phyloP scores from a whole-genome alignment of 768 basidiomycete species.

The Rhizopogon salebrosus region DNA sequence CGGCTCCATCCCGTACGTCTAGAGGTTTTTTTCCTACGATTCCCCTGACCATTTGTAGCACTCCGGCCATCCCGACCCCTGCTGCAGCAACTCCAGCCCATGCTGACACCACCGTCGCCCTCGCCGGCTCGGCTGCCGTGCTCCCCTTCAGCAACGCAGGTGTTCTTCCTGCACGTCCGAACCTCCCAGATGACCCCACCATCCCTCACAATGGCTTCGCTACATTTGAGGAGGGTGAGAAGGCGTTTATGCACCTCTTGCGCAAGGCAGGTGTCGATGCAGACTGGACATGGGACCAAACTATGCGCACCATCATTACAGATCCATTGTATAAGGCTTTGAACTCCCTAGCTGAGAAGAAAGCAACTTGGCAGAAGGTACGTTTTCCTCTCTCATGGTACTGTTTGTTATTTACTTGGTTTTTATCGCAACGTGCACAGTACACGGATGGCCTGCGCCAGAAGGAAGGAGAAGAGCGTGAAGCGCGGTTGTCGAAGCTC shows the following conservation, averaged over 20 bases:
- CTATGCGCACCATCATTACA: constrained; percentile 96
- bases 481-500: constrained; percentile 76
- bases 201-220: constrained; percentile 88
- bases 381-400: constrained; percentile 13
- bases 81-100: constrained; percentile 39
- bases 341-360: constrained; percentile 91
- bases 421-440: constrained; percentile 24
- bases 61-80: constrained; percentile 40
- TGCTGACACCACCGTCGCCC: constrained; percentile 39
- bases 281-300: constrained; percentile 96
- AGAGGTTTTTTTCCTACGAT: background rate
- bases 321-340: constrained; percentile 96
- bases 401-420: background rate
- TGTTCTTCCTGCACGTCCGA: constrained; percentile 67
- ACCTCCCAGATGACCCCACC: constrained; percentile 80
- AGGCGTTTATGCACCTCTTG: constrained; percentile 88
- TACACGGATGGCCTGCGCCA: constrained; percentile 72
- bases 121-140: constrained; percentile 46
- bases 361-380: constrained; percentile 90
- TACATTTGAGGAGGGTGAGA: constrained; percentile 86
- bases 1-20: constrained; percentile 16
- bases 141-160: constrained; percentile 58
- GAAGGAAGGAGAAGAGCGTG: constrained; percentile 83
- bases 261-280: constrained; percentile 87
- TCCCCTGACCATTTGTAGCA: constrained; percentile 16